Percentiles rank a stretch among this genome's conserved stretches.
phyloP scores from a whole-genome alignment of 257 asterid genomes.

The Solanum arcanum region DNA sequence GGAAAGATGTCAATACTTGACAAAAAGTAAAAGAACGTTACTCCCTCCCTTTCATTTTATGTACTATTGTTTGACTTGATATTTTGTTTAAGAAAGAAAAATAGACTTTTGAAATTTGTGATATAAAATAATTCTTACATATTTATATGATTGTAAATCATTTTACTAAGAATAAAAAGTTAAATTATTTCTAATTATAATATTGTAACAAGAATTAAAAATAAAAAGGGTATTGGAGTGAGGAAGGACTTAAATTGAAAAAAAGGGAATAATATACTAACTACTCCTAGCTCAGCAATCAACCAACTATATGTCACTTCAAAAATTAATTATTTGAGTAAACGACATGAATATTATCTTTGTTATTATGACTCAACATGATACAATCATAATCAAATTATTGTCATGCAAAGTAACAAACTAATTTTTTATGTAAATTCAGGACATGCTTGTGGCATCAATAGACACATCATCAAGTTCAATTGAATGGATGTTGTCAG shows the following conservation, averaged over 20 bases:
- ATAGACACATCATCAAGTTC: constrained; percentile 39
- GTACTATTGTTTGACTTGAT: not conserved
- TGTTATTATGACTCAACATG: not conserved
- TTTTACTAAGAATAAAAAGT: too few relatives aligned
- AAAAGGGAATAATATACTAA: not conserved
- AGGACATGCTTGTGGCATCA: constrained; percentile 47
- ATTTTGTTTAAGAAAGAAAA: too few relatives aligned
- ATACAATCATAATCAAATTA: not conserved
- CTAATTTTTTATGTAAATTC: not conserved
- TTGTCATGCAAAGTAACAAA: not conserved
- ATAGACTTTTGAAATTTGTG: too few relatives aligned
- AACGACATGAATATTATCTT: not conserved
- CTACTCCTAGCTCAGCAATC: not conserved
- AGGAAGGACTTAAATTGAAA: not conserved
- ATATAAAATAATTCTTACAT: too few relatives aligned
- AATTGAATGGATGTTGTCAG: constrained; percentile 40
- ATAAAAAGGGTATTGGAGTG: not conserved
- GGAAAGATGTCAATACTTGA: too few relatives aligned
- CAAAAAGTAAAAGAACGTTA: not conserved
- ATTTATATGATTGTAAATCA: too few relatives aligned
- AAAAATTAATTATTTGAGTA: not conserved
- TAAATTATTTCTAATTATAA: too few relatives aligned
- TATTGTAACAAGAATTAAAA: too few relatives aligned
- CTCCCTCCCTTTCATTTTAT: too few relatives aligned
- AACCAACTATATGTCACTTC: not conserved